These are phyloP conservation scores for Candida tammaniensis DNA, from an alignment of 805 yeast genomes.

Conservation along the genomic window DNA sequence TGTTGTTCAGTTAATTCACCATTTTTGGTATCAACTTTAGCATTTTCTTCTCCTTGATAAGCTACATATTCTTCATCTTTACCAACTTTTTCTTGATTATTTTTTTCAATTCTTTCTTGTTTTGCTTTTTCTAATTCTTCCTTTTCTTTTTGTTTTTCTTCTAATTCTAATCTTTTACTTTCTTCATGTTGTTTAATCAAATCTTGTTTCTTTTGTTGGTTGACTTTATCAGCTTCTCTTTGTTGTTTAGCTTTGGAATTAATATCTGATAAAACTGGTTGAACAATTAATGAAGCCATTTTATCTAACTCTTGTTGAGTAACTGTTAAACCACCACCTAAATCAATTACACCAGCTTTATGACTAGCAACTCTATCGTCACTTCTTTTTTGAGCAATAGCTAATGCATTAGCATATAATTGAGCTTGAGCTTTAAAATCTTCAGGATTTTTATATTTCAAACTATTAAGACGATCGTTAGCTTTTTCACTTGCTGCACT, in stretches of 20 bases:
- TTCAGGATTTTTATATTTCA: constrained; percentile 22
- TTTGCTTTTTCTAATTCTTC: constrained; percentile 35
- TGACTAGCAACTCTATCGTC: constrained; percentile 50
- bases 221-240: constrained; percentile 45
- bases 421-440: constrained; percentile 47
- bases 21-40: constrained; percentile 26
- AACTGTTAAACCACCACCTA: constrained; percentile 88
- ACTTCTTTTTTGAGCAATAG: constrained; percentile 68
- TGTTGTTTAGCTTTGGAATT: constrained; percentile 66
- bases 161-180: constrained; percentile 26
- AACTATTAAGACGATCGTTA: constrained; percentile 32
- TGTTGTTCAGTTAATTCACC: constrained; percentile 34
- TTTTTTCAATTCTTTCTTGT: constrained; percentile 27
- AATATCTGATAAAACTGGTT: constrained; percentile 79
- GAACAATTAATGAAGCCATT: constrained; percentile 75
- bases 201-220: constrained; percentile 33
- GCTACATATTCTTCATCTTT: constrained; percentile 28
- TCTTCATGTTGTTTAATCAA: constrained; percentile 29
- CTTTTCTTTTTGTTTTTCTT: constrained; percentile 31
- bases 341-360: constrained; percentile 56
- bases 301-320: constrained; percentile 71
- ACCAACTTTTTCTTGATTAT: constrained; percentile 28
- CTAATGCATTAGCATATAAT: constrained; percentile 69
- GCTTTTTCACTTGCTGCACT: constrained; percentile 51
- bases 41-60: constrained; percentile 28